Conservation (phyloP, 2,329 filamentous ascomycete genomes). For the Bipolaris bicolor region DNA sequence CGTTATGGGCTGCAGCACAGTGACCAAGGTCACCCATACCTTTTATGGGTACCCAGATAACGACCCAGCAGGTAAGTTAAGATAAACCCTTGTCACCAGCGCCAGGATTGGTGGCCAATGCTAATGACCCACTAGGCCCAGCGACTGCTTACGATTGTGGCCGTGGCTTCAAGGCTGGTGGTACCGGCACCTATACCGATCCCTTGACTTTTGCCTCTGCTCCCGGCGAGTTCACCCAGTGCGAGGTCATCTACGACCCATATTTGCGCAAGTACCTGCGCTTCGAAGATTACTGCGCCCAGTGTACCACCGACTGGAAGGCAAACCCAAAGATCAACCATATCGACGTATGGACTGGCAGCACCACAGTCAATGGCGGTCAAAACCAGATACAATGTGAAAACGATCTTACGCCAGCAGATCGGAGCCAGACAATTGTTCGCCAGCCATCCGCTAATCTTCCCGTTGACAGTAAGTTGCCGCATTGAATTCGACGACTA, state of each 20-base stretch:
- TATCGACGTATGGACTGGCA: slow-evolving; percentile 32
- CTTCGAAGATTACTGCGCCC: too few species aligned
- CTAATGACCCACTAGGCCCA: slow-evolving; percentile 13
- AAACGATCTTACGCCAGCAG: slow-evolving; percentile 26
- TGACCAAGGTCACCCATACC: slow-evolving; percentile 22
- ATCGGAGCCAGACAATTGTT: slow-evolving; percentile 19
- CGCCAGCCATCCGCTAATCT: too few species aligned
- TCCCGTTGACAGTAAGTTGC: too few species aligned
- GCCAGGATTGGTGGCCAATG: too few species aligned
- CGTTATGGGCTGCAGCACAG: slow-evolving; percentile 11
- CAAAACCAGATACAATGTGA: slow-evolving; percentile 32
- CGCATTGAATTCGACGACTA: too few species aligned
- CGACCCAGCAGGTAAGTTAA: slow-evolving; percentile 13
- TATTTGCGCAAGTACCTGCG: too few species aligned
- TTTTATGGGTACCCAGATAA: slow-evolving; percentile 41
- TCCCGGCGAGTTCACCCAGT: too few species aligned
- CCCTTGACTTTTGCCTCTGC: slow-evolving; percentile 53
- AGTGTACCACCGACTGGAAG: slow-evolving; percentile 17
- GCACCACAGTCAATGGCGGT: slow-evolving; percentile 21
- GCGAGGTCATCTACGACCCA: too few species aligned
- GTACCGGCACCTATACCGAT: slow-evolving; percentile 52
- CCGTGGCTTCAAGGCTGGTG: slow-evolving; percentile 46
- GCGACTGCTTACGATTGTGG: slow-evolving; percentile 36
- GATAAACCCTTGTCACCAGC: too few species aligned
- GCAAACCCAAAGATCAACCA: slow-evolving; percentile 20